These are phyloP conservation scores for Ilex asprella DNA, from an alignment of 257 asterid species.

Conservation along the genomic window DNA sequence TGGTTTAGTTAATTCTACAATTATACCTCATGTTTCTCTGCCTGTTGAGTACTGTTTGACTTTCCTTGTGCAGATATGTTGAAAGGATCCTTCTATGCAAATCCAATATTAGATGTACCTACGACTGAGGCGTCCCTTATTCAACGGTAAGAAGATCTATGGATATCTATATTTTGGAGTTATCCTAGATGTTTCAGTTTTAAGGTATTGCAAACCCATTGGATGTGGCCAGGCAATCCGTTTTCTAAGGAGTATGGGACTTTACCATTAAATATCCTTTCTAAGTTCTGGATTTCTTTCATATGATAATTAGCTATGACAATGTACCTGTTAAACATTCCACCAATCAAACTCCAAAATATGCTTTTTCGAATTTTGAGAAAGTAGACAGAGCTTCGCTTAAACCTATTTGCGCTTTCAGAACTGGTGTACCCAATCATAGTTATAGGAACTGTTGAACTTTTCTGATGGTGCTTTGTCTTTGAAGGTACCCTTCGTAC, in stretches of 20 bases:
- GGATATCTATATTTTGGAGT: not conserved
- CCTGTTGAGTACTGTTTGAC: constrained; percentile 1
- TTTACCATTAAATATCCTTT: no score
- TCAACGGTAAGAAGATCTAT: constrained; percentile 37
- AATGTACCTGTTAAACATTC: not conserved
- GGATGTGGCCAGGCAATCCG: no score
- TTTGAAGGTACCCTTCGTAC: constrained; percentile 75
- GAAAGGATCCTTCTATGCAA: constrained; percentile 91
- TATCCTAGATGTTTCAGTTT: not conserved
- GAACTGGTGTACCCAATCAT: not conserved
- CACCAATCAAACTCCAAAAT: constrained; percentile 1
- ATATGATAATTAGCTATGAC: not conserved
- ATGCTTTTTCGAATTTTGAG: not conserved
- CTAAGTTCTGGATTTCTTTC: no score
- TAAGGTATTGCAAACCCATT: not conserved
- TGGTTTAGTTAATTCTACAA: not conserved
- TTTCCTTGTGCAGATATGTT: constrained; percentile 48
- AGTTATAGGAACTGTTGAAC: not conserved
- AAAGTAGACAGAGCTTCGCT: not conserved
- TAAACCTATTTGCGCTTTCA: not conserved
- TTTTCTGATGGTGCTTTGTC: constrained; percentile 7
- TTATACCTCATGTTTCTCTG: not conserved
- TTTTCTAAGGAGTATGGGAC: no score
- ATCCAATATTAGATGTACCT: constrained; percentile 69
- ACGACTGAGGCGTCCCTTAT: constrained; percentile 56